phyloP scores from a whole-genome alignment of 768 basidiomycete genomes.

The Trametes cingulata region DNA sequence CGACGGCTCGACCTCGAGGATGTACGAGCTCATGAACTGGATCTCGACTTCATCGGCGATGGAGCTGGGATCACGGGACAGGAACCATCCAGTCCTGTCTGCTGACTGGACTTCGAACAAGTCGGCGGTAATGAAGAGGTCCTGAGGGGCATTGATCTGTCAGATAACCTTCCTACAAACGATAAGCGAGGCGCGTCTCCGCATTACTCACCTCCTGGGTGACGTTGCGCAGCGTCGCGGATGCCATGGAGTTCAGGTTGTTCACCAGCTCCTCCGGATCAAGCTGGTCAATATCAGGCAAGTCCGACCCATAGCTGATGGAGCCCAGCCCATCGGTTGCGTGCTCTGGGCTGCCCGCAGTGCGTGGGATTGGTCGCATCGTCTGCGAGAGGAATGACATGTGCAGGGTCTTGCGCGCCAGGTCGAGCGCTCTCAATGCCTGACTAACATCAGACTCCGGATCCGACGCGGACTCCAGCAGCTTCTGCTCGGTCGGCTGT shows the following conservation, averaged over 20 bases:
- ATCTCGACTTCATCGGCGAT: slow-evolving; percentile 71
- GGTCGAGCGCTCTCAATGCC: slow-evolving; percentile 34
- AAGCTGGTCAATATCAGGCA: slow-evolving; percentile 30
- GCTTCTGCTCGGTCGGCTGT: slow-evolving; percentile 50
- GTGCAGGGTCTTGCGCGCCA: slow-evolving; percentile 43
- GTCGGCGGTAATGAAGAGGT: slow-evolving; percentile 76
- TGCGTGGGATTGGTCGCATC: slow-evolving; percentile 48
- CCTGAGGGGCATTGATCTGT: slow-evolving; percentile 42
- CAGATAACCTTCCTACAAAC: not conserved
- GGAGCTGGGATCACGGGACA: slow-evolving; percentile 51
- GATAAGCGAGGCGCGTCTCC: not conserved
- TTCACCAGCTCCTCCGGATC: slow-evolving; percentile 63
- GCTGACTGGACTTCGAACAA: slow-evolving; percentile 78
- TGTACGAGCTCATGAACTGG: slow-evolving; percentile 73
- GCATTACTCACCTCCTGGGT: slow-evolving; percentile 62
- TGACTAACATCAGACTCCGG: slow-evolving; percentile 12
- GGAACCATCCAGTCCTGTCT: slow-evolving; percentile 82
- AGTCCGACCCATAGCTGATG: slow-evolving; percentile 24
- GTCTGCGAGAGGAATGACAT: slow-evolving; percentile 55
- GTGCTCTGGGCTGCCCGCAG: slow-evolving; percentile 1
- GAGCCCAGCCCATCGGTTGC: not conserved
- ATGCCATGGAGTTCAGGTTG: slow-evolving; percentile 74
- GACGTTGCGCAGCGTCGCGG: slow-evolving; percentile 73
- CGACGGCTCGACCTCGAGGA: slow-evolving; percentile 74
- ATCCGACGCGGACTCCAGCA: slow-evolving; percentile 25